Conservation (phyloP, 768 basidiomycete species). For the Ephemerocybe angulata region DNA sequence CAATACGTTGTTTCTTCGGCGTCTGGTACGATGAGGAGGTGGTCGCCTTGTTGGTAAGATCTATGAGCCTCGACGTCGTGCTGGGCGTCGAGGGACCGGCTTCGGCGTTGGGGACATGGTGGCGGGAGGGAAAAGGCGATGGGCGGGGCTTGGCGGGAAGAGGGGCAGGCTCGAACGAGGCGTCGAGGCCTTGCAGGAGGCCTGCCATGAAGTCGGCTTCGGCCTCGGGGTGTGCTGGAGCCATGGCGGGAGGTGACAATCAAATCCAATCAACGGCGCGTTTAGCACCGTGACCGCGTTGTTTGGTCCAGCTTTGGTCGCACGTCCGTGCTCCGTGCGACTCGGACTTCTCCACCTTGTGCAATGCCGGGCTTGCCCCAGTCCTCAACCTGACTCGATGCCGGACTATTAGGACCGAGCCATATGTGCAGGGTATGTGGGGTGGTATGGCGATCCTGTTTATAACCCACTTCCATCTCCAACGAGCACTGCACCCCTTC, state of each 20-base stretch:
- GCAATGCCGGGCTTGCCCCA: too few species aligned
- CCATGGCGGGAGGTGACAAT: background rate
- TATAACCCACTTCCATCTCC: too few species aligned
- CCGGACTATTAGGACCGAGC: too few species aligned
- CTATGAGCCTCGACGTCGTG: background rate
- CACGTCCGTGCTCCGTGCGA: too few species aligned
- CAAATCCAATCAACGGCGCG: background rate
- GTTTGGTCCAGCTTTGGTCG: too few species aligned
- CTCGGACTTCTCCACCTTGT: too few species aligned
- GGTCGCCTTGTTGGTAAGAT: background rate
- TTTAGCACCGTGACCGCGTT: background rate
- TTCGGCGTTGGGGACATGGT: background rate
- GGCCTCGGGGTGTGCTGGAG: background rate
- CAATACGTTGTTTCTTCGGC: background rate
- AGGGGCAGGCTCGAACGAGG: constrained; percentile 3
- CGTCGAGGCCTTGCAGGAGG: constrained; percentile 7
- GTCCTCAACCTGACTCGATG: too few species aligned
- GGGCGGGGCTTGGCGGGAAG: background rate
- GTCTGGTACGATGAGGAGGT: background rate
- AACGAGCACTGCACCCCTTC: too few species aligned
- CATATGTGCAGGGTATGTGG: too few species aligned
- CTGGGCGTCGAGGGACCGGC: background rate
- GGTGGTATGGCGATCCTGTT: too few species aligned
- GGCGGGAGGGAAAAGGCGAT: background rate
- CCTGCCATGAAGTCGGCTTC: constrained; percentile 4